These are phyloP conservation scores for Backusella tuberculispora DNA, from an alignment of 192 early-diverging fungal genomes.

Conservation along the genomic window DNA sequence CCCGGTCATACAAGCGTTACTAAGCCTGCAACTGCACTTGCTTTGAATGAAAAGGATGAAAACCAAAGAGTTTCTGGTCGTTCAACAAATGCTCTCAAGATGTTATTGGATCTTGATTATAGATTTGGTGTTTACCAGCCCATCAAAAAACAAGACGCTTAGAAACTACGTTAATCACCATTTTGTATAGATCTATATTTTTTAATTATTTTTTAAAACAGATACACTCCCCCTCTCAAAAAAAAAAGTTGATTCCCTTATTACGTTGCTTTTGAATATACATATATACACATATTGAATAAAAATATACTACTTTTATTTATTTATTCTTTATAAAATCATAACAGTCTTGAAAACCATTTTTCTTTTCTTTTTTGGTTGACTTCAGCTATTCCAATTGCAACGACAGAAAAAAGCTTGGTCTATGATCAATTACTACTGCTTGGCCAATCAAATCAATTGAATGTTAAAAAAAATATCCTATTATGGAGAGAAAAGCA, in stretches of 20 bases:
- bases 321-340: neutral
- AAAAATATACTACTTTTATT: neutral
- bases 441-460: too few relatives aligned
- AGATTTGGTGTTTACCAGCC: slow-evolving; percentile 43
- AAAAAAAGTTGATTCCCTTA: neutral
- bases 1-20: slow-evolving; percentile 37
- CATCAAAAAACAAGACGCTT: slow-evolving; percentile 2
- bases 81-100: slow-evolving; percentile 61
- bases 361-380: too few relatives aligned
- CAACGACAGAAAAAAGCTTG: too few relatives aligned
- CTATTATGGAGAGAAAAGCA: too few relatives aligned
- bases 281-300: neutral
- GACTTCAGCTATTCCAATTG: too few relatives aligned
- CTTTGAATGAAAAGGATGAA: slow-evolving; percentile 9
- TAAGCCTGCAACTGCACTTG: slow-evolving; percentile 25
- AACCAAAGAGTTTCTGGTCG: slow-evolving; percentile 36
- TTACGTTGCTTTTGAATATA: slow-evolving; percentile 5
- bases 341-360: neutral
- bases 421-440: too few relatives aligned
- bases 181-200: slow-evolving; percentile 8
- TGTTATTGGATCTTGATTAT: slow-evolving; percentile 54
- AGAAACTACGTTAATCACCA: neutral
- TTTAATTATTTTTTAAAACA: slow-evolving; percentile 4
- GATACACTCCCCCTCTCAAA: neutral
- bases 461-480: too few relatives aligned